These are phyloP conservation scores for Dryas drummondii DNA, from an alignment of 306 rosid genomes.

Conservation along the genomic window DNA sequence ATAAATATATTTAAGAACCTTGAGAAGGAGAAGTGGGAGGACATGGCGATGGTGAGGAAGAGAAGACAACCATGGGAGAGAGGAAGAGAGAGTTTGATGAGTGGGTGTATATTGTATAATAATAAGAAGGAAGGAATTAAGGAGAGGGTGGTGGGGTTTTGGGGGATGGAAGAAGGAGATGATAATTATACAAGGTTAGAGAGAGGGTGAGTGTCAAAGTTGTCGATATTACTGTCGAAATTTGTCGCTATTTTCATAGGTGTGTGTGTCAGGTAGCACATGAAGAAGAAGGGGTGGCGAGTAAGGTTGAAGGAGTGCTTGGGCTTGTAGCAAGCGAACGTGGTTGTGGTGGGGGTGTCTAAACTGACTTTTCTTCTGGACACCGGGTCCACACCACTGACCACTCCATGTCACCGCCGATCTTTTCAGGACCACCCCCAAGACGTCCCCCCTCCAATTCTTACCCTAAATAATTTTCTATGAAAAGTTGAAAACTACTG, in stretches of 20 bases:
- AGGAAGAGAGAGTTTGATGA: background rate
- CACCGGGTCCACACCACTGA: constrained; percentile 18
- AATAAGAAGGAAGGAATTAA: no score
- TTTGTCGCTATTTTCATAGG: no score
- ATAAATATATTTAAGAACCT: constrained; percentile 29
- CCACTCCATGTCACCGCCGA: constrained; percentile 7
- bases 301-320: background rate
- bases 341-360: constrained; percentile 17
- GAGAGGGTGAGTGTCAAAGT: no score
- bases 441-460: no score
- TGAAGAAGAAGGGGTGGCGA: constrained; percentile 7
- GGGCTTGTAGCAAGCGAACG: constrained; percentile 9
- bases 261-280: constrained; percentile 25
- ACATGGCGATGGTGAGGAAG: constrained; percentile 55
- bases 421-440: background rate
- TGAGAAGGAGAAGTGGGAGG: constrained; percentile 56
- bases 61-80: constrained; percentile 58
- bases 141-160: no score
- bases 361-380: background rate
- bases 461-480: no score
- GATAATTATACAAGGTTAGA: no score
- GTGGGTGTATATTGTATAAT: no score
- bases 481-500: no score
- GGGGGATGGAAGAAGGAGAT: no score
- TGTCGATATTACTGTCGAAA: background rate